Evolutionary conservation across 257 asterid species (phyloP).

Genomic region (Euphrasia confusa): DNA sequence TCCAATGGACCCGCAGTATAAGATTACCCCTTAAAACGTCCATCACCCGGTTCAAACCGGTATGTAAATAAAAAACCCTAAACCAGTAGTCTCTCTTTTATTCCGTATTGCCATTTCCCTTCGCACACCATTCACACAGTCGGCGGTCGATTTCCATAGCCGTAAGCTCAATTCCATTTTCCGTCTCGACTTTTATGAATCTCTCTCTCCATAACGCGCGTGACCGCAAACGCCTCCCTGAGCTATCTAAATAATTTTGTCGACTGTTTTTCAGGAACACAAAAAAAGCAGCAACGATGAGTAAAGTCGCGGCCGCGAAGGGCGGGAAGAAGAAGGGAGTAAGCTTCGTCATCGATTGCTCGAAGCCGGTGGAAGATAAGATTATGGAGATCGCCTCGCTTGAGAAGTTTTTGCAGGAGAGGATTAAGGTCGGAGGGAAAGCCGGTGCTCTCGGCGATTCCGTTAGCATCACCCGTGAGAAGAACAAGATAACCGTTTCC

Average conservation of each 20-base stretch:
- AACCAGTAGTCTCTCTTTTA: not conserved
- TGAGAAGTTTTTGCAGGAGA: slow-evolving; percentile 64
- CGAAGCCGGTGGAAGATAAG: slow-evolving; percentile 65
- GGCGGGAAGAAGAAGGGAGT: slow-evolving; percentile 67
- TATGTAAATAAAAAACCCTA: not conserved
- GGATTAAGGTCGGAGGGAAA: slow-evolving; percentile 66
- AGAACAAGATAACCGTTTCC: slow-evolving; percentile 51
- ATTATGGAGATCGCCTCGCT: slow-evolving; percentile 64
- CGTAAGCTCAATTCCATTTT: not conserved
- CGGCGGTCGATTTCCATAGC: not conserved
- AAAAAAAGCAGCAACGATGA: not conserved
- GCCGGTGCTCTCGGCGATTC: slow-evolving; percentile 67
- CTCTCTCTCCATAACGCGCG: not conserved
- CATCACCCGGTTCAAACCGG: not conserved
- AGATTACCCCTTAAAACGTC: not conserved
- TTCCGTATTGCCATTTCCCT: not conserved
- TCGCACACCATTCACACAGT: slow-evolving; percentile 1
- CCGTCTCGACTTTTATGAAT: too few relatives aligned
- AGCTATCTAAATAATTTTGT: not conserved
- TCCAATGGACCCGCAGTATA: slow-evolving; percentile 15
- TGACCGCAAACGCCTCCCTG: not conserved
- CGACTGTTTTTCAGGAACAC: not conserved
- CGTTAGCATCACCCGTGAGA: slow-evolving; percentile 55
- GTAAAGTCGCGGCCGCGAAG: slow-evolving; percentile 2
- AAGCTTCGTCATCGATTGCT: slow-evolving; percentile 46